phyloP scores from a whole-genome alignment of 371 early-diverging fungal genomes.

The Lichtheimia ornata region DNA sequence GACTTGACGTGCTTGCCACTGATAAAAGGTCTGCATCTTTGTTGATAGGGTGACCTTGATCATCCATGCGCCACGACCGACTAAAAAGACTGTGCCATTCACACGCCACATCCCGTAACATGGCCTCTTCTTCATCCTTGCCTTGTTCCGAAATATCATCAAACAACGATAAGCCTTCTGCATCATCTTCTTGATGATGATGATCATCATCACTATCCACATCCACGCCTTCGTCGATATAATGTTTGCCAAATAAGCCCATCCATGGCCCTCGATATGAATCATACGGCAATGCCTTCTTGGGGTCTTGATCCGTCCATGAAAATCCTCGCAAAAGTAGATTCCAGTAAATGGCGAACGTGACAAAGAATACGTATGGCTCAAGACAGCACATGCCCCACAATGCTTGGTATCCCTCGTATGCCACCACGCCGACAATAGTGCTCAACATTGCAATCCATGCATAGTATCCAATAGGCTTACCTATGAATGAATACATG shows the following conservation, averaged over 20 bases:
- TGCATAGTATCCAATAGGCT: too few species aligned
- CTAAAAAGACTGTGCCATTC: constrained; percentile 39
- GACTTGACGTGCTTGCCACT: constrained; percentile 7
- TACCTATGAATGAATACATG: too few species aligned
- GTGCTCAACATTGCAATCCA: neutral
- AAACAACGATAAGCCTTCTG: neutral
- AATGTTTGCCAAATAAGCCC: neutral
- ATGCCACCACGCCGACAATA: neutral
- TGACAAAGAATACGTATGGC: constrained; percentile 4
- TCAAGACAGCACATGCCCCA: neutral
- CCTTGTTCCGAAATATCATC: constrained; percentile 9
- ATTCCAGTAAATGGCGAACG: neutral
- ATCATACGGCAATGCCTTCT: too few species aligned
- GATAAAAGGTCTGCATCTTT: constrained; percentile 11
- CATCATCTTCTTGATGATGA: too few species aligned
- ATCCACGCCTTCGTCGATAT: neutral
- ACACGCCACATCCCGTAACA: constrained; percentile 29
- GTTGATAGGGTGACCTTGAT: neutral
- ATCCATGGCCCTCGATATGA: neutral
- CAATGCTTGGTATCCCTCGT: constrained; percentile 7
- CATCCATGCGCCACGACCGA: constrained; percentile 33
- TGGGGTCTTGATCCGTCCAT: neutral
- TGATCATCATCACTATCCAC: neutral
- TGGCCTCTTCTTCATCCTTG: constrained; percentile 25
- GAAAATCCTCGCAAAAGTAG: constrained; percentile 5